Conservation (phyloP, 441 rosid species). For the Hura crepitans region DNA sequence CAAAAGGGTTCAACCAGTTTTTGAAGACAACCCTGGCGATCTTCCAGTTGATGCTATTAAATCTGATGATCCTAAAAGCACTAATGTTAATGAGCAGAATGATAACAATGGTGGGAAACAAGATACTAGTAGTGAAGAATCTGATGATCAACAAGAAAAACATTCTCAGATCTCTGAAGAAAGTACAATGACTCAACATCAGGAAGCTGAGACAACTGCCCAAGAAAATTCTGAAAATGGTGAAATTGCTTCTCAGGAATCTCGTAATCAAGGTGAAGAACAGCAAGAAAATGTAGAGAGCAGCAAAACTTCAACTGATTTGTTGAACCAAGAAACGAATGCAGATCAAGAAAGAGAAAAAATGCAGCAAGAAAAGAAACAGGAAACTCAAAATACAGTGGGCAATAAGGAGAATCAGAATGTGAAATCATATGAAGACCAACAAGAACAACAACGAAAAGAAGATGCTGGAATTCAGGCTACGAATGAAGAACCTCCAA, state of each 20-base stretch:
- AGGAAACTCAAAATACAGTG: background rate
- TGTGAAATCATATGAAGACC: slow-evolving; percentile 32
- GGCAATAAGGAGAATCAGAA: slow-evolving; percentile 19
- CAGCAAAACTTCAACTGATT: background rate
- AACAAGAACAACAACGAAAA: slow-evolving; percentile 38
- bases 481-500: slow-evolving; percentile 30
- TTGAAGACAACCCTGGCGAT: too few relatives aligned
- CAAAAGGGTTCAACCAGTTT: too few relatives aligned
- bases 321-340: slow-evolving; percentile 15
- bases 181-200: slow-evolving; percentile 26
- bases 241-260: background rate
- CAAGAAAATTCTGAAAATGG: slow-evolving; percentile 15
- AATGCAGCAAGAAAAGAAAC: background rate
- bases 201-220: background rate
- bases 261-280: background rate
- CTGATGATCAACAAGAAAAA: slow-evolving; percentile 2
- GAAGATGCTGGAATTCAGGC: slow-evolving; percentile 41
- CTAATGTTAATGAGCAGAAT: too few relatives aligned
- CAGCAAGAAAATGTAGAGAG: slow-evolving; percentile 23
- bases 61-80: too few relatives aligned
- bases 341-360: background rate
- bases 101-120: too few relatives aligned
- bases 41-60: too few relatives aligned
- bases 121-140: slow-evolving; percentile 28
- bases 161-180: slow-evolving; percentile 41